Evolutionary conservation across 1,139 yeast species (phyloP), one percentile per base, ranked within the genome.

Genomic region (Yamadazyma diospyri): DNA sequence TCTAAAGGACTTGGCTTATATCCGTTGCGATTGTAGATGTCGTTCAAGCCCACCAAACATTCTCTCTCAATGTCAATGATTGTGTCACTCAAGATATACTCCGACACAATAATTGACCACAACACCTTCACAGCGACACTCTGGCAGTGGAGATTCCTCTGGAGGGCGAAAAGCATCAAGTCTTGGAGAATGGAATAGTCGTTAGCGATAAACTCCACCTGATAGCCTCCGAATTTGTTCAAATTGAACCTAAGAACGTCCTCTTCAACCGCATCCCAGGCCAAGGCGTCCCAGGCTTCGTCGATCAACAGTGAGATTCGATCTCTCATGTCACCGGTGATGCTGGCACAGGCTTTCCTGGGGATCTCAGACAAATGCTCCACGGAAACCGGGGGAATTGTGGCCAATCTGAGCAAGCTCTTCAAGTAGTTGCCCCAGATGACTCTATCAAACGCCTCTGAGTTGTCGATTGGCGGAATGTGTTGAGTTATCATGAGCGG

Each of bases 311-410:
- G 49, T 0, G 88, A 78, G 26, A 81, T 70, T 40, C 83, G 63
- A 18, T 72, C 70, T 44, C 94, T 70, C 42, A 85, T 61, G 45
- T 76, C 79, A 9, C 78, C 79, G 1, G 88, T 72, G 30, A 86
- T 75, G 37, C 68, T 68, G 57, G 62, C 64, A 45, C 88, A 78
- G 1, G 89, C 89, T 46, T 78, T 79, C 51, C 81, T 71, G 30
- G 94, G 88, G 34, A 84, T 78, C 30, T 77, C 81, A 2, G 87
- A 73, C 36, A 82, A 61, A 46, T 78, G 83, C 46, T 79, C 83
- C 35, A 74, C 59, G 0, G 84, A 62, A 10, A 78, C 77, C 1
- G 84, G 81, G 41, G 74, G 71, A 14, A 76, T 59, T 2, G 76
- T 67, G 3, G 77, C 71, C 28, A 76, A 50, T 36, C 69, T 71